These are phyloP conservation scores for Russula sp. DNA, from an alignment of 768 basidiomycete species.

Conservation along the genomic window DNA sequence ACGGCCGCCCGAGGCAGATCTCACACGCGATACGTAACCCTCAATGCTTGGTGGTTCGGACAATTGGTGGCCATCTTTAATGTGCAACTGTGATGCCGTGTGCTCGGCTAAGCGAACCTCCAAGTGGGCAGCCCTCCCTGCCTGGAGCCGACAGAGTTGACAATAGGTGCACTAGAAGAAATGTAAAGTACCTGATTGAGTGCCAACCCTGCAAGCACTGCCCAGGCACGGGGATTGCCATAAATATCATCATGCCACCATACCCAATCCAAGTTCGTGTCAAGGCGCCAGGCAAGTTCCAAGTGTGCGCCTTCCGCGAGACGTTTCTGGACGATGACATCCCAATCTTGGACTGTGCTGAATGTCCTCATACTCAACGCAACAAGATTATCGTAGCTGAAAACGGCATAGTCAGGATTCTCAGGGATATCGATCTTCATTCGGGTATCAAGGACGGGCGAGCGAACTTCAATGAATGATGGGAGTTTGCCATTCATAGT, in stretches of 20 bases:
- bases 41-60: conserved; percentile 79
- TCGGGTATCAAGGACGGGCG: conserved; percentile 59
- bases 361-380: conserved; percentile 55
- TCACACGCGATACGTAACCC: conserved; percentile 76
- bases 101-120: conserved; percentile 78
- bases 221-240: conserved; percentile 60
- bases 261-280: conserved; percentile 80
- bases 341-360: conserved; percentile 52
- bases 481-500: conserved; percentile 71
- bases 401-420: conserved; percentile 38
- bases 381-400: conserved; percentile 59
- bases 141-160: conserved; percentile 29
- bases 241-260: conserved; percentile 64
- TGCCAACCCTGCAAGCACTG: conserved; percentile 69
- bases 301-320: conserved; percentile 51
- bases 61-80: conserved; percentile 43
- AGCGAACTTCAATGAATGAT: conserved; percentile 57
- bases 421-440: conserved; percentile 59
- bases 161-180: conserved; percentile 8
- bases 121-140: conserved; percentile 43
- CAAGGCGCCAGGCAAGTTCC: conserved; percentile 73
- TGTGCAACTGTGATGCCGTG: conserved; percentile 41
- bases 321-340: conserved; percentile 49
- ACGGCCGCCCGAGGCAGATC: conserved; percentile 48
- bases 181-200: conserved; percentile 53